Evolutionary conservation across 73 alveolate species (phyloP).

Genomic region (Paramecium octaurelia): DNA sequence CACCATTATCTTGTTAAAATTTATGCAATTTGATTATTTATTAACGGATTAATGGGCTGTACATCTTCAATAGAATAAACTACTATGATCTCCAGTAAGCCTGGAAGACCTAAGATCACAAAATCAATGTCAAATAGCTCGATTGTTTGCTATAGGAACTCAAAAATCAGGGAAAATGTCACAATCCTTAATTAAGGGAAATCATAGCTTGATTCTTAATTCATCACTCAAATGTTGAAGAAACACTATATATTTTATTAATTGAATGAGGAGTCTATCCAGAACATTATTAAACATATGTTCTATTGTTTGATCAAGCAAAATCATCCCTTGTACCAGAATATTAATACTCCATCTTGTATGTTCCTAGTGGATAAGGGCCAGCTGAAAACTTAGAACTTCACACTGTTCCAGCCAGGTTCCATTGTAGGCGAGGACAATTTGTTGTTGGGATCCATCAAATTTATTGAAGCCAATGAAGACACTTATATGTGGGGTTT

Average conservation of each 20-base stretch:
- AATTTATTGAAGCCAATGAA: neutral
- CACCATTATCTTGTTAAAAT: neutral
- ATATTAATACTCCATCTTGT: neutral
- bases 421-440: neutral
- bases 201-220: neutral
- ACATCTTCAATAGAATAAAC: constrained; percentile 4
- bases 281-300: neutral
- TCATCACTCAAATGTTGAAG: neutral
- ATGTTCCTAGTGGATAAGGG: neutral
- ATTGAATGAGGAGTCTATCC: neutral
- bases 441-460: neutral
- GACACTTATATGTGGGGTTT: constrained; percentile 7
- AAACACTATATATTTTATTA: neutral
- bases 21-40: constrained; percentile 10
- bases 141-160: neutral
- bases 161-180: neutral
- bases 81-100: neutral
- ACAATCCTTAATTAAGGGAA: neutral
- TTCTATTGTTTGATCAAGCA: neutral
- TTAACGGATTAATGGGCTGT: constrained; percentile 30
- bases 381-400: neutral
- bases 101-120: neutral
- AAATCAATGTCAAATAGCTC: neutral
- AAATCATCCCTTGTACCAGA: neutral
- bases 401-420: neutral